Base-by-base conservation (phyloP, 2,329 filamentous ascomycete species). In the Colletotrichum spinosum region DNA sequence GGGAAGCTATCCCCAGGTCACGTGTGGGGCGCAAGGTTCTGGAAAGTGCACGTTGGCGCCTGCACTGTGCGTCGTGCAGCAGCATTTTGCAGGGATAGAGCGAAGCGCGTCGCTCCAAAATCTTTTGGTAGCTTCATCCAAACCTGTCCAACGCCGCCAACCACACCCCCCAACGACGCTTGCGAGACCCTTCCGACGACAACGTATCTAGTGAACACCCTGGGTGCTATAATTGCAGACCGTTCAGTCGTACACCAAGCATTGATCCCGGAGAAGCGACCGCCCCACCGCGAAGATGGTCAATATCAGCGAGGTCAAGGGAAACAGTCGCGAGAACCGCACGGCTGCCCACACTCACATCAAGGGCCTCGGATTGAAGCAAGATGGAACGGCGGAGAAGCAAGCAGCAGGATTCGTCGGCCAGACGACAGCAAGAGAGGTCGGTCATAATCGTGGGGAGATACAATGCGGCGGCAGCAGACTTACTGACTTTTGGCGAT, bases 261-360 rank as follows among this genome's bases (percentile, higher is more conserved):
- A 55, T 54, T 67, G 54, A 57, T 59, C 63, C 67, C 44, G 60
- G 63, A 63, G 67, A 66, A 44, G 48, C 58, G 57, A 65, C 57
- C 41, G 41, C 52, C 53, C 58, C 48, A 69, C 74, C 74, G 76
- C 72, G 77, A 84, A 75, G 71, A 95, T 94, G 92, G 92, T 95
- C 73, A 91, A 94, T 79, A 94, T 96, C 80, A 97, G 92, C 83
- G 94, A 97, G 83, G 92, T 97, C 75, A 97, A 97, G 85, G 92
- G 92, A 83, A 95, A 93, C 82, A 90, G 90, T 83, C 94, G 96
- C 84, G 95, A 97, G 80, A 96, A 97, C 82, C 90, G 96, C 76
- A 99, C 96, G 52, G 95, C 96, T 67, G 92, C 95, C 72, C 96
- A 99, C 81, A 97, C 95, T 57, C 96, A 99, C 81, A 99, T 99